Conservation (phyloP, 768 basidiomycete species). For the Trametes villosa region DNA sequence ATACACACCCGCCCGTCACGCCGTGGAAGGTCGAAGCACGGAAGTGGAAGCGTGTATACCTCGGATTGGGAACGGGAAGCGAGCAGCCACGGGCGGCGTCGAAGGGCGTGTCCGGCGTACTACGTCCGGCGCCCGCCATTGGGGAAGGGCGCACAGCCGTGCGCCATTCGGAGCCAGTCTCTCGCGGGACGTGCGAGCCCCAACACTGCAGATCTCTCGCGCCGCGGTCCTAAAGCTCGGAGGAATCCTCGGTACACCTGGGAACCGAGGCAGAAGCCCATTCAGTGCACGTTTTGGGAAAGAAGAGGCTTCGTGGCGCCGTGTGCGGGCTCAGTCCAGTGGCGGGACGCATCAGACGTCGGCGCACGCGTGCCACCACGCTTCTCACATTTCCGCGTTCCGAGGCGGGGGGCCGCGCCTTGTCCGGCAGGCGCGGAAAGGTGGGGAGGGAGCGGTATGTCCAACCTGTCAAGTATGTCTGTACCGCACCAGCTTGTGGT, state of each 20-base stretch:
- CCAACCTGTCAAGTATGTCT: neutral
- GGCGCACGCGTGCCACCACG: neutral
- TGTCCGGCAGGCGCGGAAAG: neutral
- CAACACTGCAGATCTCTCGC: neutral
- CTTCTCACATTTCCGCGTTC: constrained; percentile 9
- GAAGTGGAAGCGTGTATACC: constrained; percentile 1
- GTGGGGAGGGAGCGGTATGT: neutral
- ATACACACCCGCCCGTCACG: neutral
- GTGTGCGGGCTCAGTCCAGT: neutral
- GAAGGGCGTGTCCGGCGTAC: neutral
- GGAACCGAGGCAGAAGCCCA: neutral
- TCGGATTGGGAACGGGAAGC: neutral
- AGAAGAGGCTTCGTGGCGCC: constrained; percentile 13
- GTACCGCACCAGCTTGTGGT: neutral
- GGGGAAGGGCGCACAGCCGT: constrained; percentile 1
- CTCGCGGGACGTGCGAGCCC: constrained; percentile 2
- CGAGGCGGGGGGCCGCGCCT: neutral
- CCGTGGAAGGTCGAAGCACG: neutral
- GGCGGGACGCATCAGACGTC: neutral
- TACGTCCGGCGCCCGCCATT: neutral
- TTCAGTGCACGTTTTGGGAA: neutral
- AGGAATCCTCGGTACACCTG: constrained; percentile 1
- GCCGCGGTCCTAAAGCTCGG: neutral
- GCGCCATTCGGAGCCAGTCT: neutral
- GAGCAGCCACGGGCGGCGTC: neutral